These are phyloP conservation scores for Buddleja alternifolia DNA, from an alignment of 257 asterid genomes.

Conservation along the genomic window DNA sequence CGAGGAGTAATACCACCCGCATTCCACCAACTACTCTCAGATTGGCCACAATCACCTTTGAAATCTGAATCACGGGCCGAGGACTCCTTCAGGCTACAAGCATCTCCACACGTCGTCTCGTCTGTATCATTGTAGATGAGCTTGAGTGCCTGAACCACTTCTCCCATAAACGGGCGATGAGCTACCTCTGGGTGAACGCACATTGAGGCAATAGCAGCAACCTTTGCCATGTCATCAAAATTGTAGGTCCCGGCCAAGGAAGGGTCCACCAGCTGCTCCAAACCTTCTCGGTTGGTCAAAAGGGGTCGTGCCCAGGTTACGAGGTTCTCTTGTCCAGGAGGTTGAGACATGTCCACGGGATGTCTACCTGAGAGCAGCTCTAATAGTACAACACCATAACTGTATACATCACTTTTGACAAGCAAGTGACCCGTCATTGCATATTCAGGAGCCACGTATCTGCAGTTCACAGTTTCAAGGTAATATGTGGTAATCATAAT, in stretches of 20 bases:
- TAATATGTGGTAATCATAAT: constrained; percentile 6
- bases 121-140: constrained; percentile 82
- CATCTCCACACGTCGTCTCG: constrained; percentile 81
- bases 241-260: constrained; percentile 72
- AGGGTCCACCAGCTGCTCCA: constrained; percentile 82
- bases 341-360: constrained; percentile 95
- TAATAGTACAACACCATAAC: constrained; percentile 88
- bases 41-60: constrained; percentile 66
- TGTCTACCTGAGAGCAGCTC: constrained; percentile 89
- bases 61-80: constrained; percentile 81
- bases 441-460: constrained; percentile 97
- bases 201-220: constrained; percentile 93
- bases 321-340: constrained; percentile 91
- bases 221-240: constrained; percentile 96
- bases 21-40: constrained; percentile 99
- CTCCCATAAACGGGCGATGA: constrained; percentile 96
- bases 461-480: constrained; percentile 33
- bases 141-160: constrained; percentile 95
- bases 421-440: constrained; percentile 97
- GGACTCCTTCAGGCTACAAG: constrained; percentile 74
- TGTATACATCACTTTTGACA: constrained; percentile 93
- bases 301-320: constrained; percentile 97
- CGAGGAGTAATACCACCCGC: constrained; percentile 74
- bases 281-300: constrained; percentile 82
- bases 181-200: constrained; percentile 96